Evolutionary conservation across 2,329 filamentous ascomycete genomes (phyloP), one percentile per base, ranked within the genome.

Genomic region (Magnaporthiopsis incrustans): DNA sequence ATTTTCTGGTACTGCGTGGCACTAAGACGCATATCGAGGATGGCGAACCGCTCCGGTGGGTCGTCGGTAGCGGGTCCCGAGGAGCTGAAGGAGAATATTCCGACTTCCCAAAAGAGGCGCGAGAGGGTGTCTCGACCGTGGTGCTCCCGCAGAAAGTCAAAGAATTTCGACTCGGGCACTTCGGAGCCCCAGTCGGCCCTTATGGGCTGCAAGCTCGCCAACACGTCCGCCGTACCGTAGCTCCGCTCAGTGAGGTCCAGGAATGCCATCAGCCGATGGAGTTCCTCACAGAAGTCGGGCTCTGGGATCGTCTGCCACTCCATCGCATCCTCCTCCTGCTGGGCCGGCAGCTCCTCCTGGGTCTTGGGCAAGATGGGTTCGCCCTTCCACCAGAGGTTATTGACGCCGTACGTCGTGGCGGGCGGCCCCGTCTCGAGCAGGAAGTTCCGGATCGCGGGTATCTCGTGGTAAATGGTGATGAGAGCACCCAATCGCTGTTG

Each of bases 1-100:
- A 96, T 86, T 68, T 94, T 84, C 75, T 96, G 95, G 4, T 92
- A 91, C 66, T 90, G 88, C 77, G 95, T 95, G 77, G 94, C 88
- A 6, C 88, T 85, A n/a, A 96, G 56, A 25, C 62, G 66, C 6
- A 67, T 65, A 11, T 70, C 68, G n/a, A 71, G 64, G 11, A 71
- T 64, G 1, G 63, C 69, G 30, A 69, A 71, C 27, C 65, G 62
- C 10, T 65, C 64, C 6, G 44, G 56, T 4, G 57, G 30, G 25
- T 59, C 25, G 44, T 53, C 44, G 14, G n/a, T 10, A 25, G 44
- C 18, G 22, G 60, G 14, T 2, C 32, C 57, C 30, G 57, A 25
- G 59, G 60, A 18, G 53, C 32, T 38, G 60, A 26, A 58, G 25
- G 64, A 57, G 6, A 67, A 61, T 14, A 67, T 44, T 32, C 58